Evolutionary conservation across 495 filamentous ascomycete species (phyloP), one percentile per base, ranked within the genome.

Genomic region (Penicillium goetzii): DNA sequence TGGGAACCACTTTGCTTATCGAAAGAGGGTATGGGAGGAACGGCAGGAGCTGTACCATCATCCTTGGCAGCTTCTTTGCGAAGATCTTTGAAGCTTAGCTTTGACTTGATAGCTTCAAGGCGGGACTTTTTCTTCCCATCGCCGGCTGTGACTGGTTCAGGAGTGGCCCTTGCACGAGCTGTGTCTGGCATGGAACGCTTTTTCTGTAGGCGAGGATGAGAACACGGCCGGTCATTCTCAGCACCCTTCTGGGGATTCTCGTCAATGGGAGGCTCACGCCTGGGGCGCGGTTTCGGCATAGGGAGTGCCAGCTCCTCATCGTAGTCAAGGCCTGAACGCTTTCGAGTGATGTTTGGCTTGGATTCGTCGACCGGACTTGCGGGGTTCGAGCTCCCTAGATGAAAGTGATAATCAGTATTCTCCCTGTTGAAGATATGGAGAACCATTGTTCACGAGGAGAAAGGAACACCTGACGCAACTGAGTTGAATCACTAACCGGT

Each of bases 21-120:
- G 19, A 7, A 28, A 1, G 21, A 38, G 15, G 33, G 50, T 12
- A 66, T 21, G 9, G 56, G 41, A 33, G 68, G 69, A 34, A 64
- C 50, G 19, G 33, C 10, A 23, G 25, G 15, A 15, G n/a, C n/a
- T 11, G 11, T n/a, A 10, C 3, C 15, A 43, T 60, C 65, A n/a
- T 63, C 60, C 19, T 64, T 73, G 5, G 58, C 49, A 34, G 59
- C 54, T 25, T 77, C 76, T 34, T 74, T 76, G 3, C 60, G 68
- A 3, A 79, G 33, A 32, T 79, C 74, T 45, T 74, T 78, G 53
- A 76, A 67, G 51, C 74, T 76, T 45, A 76, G 63, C 56, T 79
- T 76, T 10, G 70, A 70, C 38, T 66, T 64, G 34, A 76, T 60
- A 14, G 69, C 57, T 3, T 72, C 70, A 41, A 76, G 52, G 8